A percentile compares a stretch with the other conserved stretches of the same genome.
These are phyloP conservation scores for Erysimum cheiranthoides DNA, from an alignment of 345 rosid genomes.

Conservation along the genomic window DNA sequence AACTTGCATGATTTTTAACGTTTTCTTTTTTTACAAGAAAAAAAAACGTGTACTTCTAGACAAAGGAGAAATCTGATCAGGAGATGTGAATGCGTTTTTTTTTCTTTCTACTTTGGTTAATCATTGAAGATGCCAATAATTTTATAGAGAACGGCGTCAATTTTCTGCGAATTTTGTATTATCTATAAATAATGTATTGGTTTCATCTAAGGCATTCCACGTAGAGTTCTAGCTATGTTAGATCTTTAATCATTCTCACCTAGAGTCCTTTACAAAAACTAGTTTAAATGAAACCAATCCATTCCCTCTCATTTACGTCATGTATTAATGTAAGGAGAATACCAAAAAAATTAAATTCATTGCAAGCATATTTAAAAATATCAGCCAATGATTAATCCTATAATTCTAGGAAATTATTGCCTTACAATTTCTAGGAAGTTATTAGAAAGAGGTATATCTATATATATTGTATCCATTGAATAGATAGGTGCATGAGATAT, in stretches of 20 bases:
- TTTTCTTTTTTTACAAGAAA: slow-evolving; percentile 23
- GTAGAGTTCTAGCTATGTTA: slow-evolving; percentile 7
- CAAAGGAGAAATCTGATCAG: not conserved
- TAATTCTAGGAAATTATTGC: not conserved
- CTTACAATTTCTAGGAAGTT: not conserved
- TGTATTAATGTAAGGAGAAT: not conserved
- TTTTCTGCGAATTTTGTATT: slow-evolving; percentile 20
- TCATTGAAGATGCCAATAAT: slow-evolving; percentile 9
- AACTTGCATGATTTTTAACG: slow-evolving; percentile 36
- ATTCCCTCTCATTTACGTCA: not conserved
- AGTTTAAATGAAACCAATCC: not conserved
- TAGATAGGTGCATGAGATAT: not conserved
- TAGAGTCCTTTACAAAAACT: slow-evolving; percentile 21
- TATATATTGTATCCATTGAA: slow-evolving; percentile 12
- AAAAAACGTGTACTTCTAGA: slow-evolving; percentile 33
- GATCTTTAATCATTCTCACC: slow-evolving; percentile 30
- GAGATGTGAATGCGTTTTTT: slow-evolving; percentile 16
- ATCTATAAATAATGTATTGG: not conserved
- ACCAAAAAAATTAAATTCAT: not conserved
- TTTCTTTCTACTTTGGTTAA: not conserved
- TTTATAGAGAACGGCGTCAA: slow-evolving; percentile 25
- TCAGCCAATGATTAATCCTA: slow-evolving; percentile 16
- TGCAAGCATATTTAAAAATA: slow-evolving; percentile 4
- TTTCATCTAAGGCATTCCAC: not conserved
- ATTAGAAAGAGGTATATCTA: not conserved